Conservation (phyloP, 768 basidiomycete species). For the Trametes cubensis region DNA sequence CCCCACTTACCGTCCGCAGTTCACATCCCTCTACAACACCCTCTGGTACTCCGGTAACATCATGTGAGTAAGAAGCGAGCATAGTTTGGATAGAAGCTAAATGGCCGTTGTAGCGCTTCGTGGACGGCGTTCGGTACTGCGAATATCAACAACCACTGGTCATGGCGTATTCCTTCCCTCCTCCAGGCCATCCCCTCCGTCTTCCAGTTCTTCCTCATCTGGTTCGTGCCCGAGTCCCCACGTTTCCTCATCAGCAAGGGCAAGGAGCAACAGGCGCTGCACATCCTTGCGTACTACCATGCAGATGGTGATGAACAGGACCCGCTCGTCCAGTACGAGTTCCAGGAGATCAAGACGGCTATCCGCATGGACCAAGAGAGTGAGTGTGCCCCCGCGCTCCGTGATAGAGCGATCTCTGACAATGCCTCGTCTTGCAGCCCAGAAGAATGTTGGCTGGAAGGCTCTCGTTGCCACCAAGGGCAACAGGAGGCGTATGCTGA, state of each 20-base stretch:
- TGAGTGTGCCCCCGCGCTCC: constrained; percentile 7
- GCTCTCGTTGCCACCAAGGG: constrained; percentile 66
- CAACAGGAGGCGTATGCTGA: constrained; percentile 75
- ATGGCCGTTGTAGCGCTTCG: constrained; percentile 47
- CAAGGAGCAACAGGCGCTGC: constrained; percentile 64
- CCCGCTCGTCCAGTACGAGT: constrained; percentile 73
- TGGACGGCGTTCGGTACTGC: constrained; percentile 86
- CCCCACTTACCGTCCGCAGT: constrained; percentile 75
- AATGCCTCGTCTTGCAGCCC: constrained; percentile 37
- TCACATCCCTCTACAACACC: constrained; percentile 81
- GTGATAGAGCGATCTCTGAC: background rate
- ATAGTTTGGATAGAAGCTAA: background rate
- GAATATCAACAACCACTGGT: constrained; percentile 66
- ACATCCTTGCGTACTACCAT: constrained; percentile 81
- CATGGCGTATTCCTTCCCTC: constrained; percentile 82
- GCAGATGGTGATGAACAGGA: constrained; percentile 74
- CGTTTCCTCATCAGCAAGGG: constrained; percentile 83
- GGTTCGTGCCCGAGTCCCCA: constrained; percentile 80
- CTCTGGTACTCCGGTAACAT: constrained; percentile 88
- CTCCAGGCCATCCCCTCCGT: constrained; percentile 73
- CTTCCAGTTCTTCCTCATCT: constrained; percentile 65
- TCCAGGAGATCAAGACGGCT: constrained; percentile 78
- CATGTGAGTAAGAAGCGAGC: constrained; percentile 46
- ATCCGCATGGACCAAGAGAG: constrained; percentile 64
- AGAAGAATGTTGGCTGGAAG: constrained; percentile 66